phyloP scores from a whole-genome alignment of 2,329 filamentous ascomycete species.

The Pseudocercospora crystallina region DNA sequence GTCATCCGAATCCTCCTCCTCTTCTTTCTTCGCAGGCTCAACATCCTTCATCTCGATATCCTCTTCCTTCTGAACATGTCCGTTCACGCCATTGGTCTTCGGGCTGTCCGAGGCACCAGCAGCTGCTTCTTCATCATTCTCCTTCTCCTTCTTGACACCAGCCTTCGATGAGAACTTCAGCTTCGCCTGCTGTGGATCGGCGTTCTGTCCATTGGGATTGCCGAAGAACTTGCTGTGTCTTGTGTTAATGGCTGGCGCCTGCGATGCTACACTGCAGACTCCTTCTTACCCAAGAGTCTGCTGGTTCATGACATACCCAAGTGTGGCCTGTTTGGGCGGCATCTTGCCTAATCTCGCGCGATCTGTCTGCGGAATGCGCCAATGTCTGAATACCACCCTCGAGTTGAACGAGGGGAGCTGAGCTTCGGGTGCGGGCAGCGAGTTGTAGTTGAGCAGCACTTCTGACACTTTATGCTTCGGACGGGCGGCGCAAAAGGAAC shows the following conservation, averaged over 20 bases:
- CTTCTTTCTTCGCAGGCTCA: conserved; percentile 22
- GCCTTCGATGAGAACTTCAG: conserved; percentile 64
- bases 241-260: not conserved
- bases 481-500: conserved; percentile 18
- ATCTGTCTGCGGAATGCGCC: conserved; percentile 8
- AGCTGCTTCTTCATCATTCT: conserved; percentile 5
- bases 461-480: not conserved
- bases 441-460: conserved; percentile 11
- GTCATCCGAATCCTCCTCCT: conserved; percentile 26
- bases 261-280: not conserved
- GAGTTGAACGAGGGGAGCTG: conserved; percentile 12
- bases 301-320: conserved; percentile 84
- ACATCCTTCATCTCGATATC: conserved; percentile 34
- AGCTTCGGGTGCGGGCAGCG: conserved; percentile 15
- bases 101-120: conserved; percentile 22
- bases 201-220: conserved; percentile 59
- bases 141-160: conserved; percentile 22
- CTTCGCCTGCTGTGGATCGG: conserved; percentile 71
- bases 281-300: conserved; percentile 66
- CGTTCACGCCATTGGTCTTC: no score
- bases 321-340: conserved; percentile 69
- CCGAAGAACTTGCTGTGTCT: conserved; percentile 78
- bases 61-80: conserved; percentile 35
- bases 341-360: conserved; percentile 33
- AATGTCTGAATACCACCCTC: conserved; percentile 7